These are phyloP conservation scores for Polytrichum formosum DNA, from an alignment of 225 moss, liverwort and hornwort species.

Conservation along the genomic window DNA sequence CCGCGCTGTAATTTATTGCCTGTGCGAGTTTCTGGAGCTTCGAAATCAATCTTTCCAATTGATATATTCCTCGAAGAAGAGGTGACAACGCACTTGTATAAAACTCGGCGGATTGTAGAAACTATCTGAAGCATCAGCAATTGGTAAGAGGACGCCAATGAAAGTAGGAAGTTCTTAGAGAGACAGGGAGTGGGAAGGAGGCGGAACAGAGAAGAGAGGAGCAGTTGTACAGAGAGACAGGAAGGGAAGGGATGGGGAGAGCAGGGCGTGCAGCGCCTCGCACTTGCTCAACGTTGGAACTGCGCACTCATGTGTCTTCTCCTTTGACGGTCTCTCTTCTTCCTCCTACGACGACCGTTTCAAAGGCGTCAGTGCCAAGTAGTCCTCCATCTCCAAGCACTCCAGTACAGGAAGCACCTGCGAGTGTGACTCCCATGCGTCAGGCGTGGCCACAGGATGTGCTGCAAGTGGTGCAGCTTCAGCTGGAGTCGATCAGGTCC, in stretches of 20 bases:
- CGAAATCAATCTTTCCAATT: not conserved
- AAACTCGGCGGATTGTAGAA: not conserved
- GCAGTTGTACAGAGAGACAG: not conserved
- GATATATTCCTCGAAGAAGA: not conserved
- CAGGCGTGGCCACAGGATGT: slow-evolving; percentile 56
- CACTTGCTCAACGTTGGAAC: slow-evolving; percentile 60
- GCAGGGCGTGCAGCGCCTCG: slow-evolving; percentile 59
- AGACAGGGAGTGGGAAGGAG: not conserved
- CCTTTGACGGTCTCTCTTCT: slow-evolving; percentile 26
- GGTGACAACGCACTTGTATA: not conserved
- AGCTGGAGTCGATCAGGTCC: slow-evolving; percentile 48
- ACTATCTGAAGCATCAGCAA: slow-evolving; percentile 5
- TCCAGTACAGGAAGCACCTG: slow-evolving; percentile 38
- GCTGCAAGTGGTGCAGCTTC: slow-evolving; percentile 50
- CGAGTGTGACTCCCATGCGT: slow-evolving; percentile 23
- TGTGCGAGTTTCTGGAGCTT: no score
- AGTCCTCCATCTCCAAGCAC: slow-evolving; percentile 50
- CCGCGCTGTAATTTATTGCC: no score
- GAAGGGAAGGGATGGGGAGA: slow-evolving; percentile 36
- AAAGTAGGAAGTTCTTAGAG: slow-evolving; percentile 1
- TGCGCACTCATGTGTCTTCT: slow-evolving; percentile 35
- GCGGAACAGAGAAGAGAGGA: not conserved
- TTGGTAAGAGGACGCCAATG: not conserved
- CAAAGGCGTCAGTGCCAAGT: slow-evolving; percentile 16
- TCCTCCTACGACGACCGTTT: not conserved